These are phyloP conservation scores for Lasiosphaeria hispida DNA, from an alignment of 495 filamentous ascomycete species.

Conservation along the genomic window DNA sequence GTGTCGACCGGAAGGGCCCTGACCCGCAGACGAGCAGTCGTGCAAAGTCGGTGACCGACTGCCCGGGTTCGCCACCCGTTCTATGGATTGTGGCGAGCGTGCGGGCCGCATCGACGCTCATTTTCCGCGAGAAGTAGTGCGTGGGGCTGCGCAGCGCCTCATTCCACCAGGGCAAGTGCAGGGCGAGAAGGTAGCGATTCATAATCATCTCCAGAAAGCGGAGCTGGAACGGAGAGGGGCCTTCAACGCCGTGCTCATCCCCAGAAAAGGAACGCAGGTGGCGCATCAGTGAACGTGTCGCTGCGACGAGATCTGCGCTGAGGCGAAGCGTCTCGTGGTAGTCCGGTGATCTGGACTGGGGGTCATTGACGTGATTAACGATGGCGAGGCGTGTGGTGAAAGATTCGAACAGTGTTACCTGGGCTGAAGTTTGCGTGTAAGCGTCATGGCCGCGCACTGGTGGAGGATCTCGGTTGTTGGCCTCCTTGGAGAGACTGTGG, in stretches of 20 bases:
- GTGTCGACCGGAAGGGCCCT: neutral
- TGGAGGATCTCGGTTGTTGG: slow-evolving; percentile 35
- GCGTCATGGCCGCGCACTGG: slow-evolving; percentile 28
- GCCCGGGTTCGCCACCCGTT: neutral
- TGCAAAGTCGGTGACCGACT: neutral
- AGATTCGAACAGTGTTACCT: slow-evolving; percentile 48
- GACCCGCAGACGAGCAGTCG: slow-evolving; percentile 2
- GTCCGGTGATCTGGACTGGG: slow-evolving; percentile 14
- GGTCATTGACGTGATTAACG: slow-evolving; percentile 27
- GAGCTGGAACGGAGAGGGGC: neutral
- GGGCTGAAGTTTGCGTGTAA: slow-evolving; percentile 53
- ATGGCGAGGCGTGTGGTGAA: slow-evolving; percentile 44
- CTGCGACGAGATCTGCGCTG: slow-evolving; percentile 21
- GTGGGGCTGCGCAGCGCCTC: slow-evolving; percentile 25
- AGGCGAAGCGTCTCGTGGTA: slow-evolving; percentile 31
- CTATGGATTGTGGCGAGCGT: too few relatives aligned
- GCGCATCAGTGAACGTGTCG: slow-evolving; percentile 15
- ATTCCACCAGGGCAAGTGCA: neutral
- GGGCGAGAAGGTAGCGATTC: neutral
- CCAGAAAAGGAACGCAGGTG: slow-evolving; percentile 15
- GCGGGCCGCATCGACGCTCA: slow-evolving; percentile 31
- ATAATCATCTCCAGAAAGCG: neutral
- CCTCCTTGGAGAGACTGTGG: slow-evolving; percentile 51
- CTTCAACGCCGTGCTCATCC: slow-evolving; percentile 1
- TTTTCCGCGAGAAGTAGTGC: slow-evolving; percentile 38